phyloP scores from a whole-genome alignment of 768 basidiomycete genomes.

The Butyriboletus loyo region DNA sequence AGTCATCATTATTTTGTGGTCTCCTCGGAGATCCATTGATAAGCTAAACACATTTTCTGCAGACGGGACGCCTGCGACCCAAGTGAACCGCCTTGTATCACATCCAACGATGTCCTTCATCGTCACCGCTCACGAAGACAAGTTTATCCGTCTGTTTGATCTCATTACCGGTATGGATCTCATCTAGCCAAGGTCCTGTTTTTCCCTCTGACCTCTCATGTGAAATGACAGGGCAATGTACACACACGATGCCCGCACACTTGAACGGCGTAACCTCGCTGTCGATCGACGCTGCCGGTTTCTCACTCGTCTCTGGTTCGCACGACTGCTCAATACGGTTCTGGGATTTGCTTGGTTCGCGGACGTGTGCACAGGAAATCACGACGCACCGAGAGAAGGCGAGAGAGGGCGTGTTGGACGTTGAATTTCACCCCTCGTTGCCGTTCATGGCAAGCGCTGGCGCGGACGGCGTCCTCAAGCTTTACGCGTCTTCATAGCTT shows the following conservation, averaged over 20 bases:
- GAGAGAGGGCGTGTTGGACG: slow-evolving; percentile 85
- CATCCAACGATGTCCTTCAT: slow-evolving; percentile 89
- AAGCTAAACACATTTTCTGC: slow-evolving; percentile 6
- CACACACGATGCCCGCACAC: slow-evolving; percentile 87
- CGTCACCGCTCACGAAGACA: slow-evolving; percentile 92
- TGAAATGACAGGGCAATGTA: slow-evolving; percentile 64
- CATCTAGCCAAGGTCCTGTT: not conserved
- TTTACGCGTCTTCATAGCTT: slow-evolving; percentile 76
- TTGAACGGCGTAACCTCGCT: slow-evolving; percentile 89
- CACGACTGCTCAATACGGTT: slow-evolving; percentile 94
- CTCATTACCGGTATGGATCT: slow-evolving; percentile 66
- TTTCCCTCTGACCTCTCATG: not conserved
- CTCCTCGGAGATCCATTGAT: not conserved
- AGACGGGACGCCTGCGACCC: slow-evolving; percentile 75
- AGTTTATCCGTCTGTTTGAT: slow-evolving; percentile 88
- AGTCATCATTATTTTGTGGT: slow-evolving; percentile 12
- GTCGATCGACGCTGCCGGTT: slow-evolving; percentile 83
- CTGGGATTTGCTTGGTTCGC: slow-evolving; percentile 86
- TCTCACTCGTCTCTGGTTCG: slow-evolving; percentile 83
- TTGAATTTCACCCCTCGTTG: slow-evolving; percentile 79
- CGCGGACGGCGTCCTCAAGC: slow-evolving; percentile 91
- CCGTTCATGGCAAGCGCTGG: slow-evolving; percentile 92
- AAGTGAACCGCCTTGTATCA: slow-evolving; percentile 83
- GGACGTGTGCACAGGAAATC: slow-evolving; percentile 84
- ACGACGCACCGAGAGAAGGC: slow-evolving; percentile 87